Evolutionary conservation across 2,329 filamentous ascomycete species (phyloP).

Genomic region (Coleophoma crateriformis): DNA sequence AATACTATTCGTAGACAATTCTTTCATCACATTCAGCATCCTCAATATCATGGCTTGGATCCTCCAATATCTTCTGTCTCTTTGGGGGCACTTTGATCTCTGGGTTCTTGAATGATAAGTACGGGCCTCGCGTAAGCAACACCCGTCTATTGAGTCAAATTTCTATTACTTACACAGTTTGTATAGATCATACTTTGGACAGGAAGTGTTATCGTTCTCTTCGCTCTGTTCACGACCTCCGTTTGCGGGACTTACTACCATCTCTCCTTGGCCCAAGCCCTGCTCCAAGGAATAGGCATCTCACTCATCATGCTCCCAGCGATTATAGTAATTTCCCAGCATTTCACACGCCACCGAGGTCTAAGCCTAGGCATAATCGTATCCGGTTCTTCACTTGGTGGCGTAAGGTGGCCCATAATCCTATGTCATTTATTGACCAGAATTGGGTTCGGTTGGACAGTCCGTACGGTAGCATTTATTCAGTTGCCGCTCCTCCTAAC

Average conservation of each 20-base stretch:
- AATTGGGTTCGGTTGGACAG: conserved; percentile 23
- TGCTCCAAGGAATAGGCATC: conserved; percentile 14
- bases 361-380: conserved; percentile 16
- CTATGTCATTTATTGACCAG: conserved; percentile 21
- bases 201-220: conserved; percentile 14
- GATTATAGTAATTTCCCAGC: conserved; percentile 10
- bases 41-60: conserved; percentile 29
- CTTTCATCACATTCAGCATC: conserved; percentile 18
- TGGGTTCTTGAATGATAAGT: conserved; percentile 25
- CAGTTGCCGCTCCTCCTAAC: conserved; percentile 13
- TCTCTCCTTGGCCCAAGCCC: conserved; percentile 24
- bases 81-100: conserved; percentile 16
- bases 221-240: conserved; percentile 25
- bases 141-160: neutral
- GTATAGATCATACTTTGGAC: conserved; percentile 9
- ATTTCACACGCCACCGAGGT: conserved; percentile 12
- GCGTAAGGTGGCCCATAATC: conserved; percentile 28
- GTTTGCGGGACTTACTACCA: conserved; percentile 26
- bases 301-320: conserved; percentile 20
- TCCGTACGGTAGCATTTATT: conserved; percentile 17
- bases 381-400: conserved; percentile 27
- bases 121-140: conserved; percentile 19
- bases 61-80: conserved; percentile 26
- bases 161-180: neutral
- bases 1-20: conserved; percentile 21